A percentile compares a stretch with the other conserved stretches of the same genome.
These are phyloP conservation scores for Heterobasidion parviporum DNA, from an alignment of 1,284 basidiomycete species.

Conservation along the genomic window DNA sequence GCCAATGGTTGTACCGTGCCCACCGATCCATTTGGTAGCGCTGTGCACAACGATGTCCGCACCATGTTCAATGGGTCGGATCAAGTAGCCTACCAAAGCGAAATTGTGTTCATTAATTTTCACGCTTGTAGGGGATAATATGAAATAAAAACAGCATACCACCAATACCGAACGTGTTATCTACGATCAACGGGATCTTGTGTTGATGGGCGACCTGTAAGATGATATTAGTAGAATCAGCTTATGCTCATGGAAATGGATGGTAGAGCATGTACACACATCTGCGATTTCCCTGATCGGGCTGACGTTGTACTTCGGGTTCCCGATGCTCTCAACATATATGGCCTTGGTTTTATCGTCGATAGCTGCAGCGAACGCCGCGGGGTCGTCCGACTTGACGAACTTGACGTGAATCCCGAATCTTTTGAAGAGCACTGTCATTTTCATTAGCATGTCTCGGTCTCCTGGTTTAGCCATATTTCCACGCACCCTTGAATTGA, in stretches of 20 bases:
- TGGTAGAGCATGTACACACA: conserved; percentile 22
- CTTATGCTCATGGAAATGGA: too few relatives aligned
- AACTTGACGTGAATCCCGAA: conserved; percentile 77
- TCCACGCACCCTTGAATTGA: conserved; percentile 68
- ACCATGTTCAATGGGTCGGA: conserved; percentile 71
- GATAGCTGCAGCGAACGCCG: conserved; percentile 65
- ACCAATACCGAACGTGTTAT: conserved; percentile 88
- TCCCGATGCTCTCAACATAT: conserved; percentile 80
- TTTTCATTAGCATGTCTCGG: not conserved
- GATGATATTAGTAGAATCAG: too few relatives aligned
- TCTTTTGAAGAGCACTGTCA: conserved; percentile 65
- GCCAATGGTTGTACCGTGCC: conserved; percentile 83
- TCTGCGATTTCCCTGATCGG: conserved; percentile 72
- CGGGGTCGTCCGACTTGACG: conserved; percentile 54
- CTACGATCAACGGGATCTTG: conserved; percentile 75
- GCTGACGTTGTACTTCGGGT: conserved; percentile 74
- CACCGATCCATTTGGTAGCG: conserved; percentile 90
- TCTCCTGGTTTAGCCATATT: conserved; percentile 4
- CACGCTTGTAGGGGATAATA: not conserved
- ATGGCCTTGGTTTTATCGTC: conserved; percentile 75
- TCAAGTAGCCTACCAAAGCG: conserved; percentile 46
- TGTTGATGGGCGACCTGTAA: conserved; percentile 55
- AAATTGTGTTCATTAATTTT: not conserved
- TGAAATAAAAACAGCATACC: conserved; percentile 27
- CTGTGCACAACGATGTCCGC: conserved; percentile 82